Evolutionary conservation across 768 basidiomycete species (phyloP), one percentile per base, ranked within the genome.

Genomic region (Hydnomerulius pinastri): DNA sequence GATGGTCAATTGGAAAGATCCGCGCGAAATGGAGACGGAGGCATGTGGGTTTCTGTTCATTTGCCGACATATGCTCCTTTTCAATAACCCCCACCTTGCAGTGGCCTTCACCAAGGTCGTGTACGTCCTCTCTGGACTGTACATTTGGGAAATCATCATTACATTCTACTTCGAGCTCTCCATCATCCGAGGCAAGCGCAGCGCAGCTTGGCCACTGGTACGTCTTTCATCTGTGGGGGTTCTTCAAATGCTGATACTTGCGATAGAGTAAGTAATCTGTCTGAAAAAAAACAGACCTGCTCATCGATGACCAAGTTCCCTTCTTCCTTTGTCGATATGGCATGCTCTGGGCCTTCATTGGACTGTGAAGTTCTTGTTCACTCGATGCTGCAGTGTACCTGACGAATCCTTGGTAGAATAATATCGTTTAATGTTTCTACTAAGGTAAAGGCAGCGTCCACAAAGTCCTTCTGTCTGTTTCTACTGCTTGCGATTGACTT

Each of bases 301-400:
- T 68, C 13, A 54, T 40, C 43, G 50, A 48, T 11, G 38, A 3
- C 47, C 45, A 23, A 76, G 85, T 80, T 21, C 82, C 85, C 53
- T 85, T 85, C 62, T 86, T 89, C 63, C 69, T 85, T 21, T 84
- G 81, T 62, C 81, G 86, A 52, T 88, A 88, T 63, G 85, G 82
- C 65, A 81, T 87, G 74, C 59, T 88, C n/a, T 72, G 80, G 49
- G 77, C 85, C 4, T 74, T 87, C 58, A 64, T 83, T 55, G 85
- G 86, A 49, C 55, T 88, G 85, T 85, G 61, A 68, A 40, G 37
- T 23, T 28, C 2, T 37, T 68, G 2, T 25, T 32, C n/a, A 24
- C 4, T 21, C 7, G 24, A n/a, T n/a, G n/a, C 15, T 38, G n/a
- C 30, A 20, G 37, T 39, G 21, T 4, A 18, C 38, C 38, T 48